Evolutionary conservation across 768 basidiomycete species (phyloP), one percentile per base, ranked within the genome.

Genomic region (Tulasnella calospora): DNA sequence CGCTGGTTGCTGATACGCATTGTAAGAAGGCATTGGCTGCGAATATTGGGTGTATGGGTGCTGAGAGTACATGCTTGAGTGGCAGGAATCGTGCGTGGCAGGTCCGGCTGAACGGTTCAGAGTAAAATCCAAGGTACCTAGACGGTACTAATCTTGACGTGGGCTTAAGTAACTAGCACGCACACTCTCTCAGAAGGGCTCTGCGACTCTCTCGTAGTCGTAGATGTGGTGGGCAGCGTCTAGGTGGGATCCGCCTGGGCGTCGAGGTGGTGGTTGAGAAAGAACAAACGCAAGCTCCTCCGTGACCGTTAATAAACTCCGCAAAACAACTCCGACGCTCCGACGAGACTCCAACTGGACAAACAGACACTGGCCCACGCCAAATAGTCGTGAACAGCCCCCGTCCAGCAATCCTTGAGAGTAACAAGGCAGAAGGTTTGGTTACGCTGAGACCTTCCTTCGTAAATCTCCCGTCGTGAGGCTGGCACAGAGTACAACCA

Each of bases 21-120:
- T 36, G 38, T 75, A 75, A 33, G 74, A 75, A 71, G 33, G 70
- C 74, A 51, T 30, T 33, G 74, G 27, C 51, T 75, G 46, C 23
- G 36, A 47, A 35, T 75, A 51, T 27, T 47, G 74, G 47, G 41
- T 23, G 30, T 44, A 51, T n/a, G 44, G 74, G 27, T 57, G 74
- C 51, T 75, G 74, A 15, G 74, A 75, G 74, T 75, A 75, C 74
- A 75, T 75, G 74, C 23, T 57, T 57, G 74, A 75, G 46, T 30
- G 46, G 36, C 74, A 15, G 73, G 51, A 44, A 51, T 51, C 51
- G 51, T 51, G 51, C 51, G 51, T 51, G 51, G n/a, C n/a, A n/a
- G 13, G 51, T 51, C n/a, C 51, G 51, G 51, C 51, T 51, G 51
- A n/a, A n/a, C 51, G n/a, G 51, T 51, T 51, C 51, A 51, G 51